Evolutionary conservation across 352 stramenopile species (phyloP), one percentile per base, ranked within the genome.

Genomic region (Globisporangium nunn): DNA sequence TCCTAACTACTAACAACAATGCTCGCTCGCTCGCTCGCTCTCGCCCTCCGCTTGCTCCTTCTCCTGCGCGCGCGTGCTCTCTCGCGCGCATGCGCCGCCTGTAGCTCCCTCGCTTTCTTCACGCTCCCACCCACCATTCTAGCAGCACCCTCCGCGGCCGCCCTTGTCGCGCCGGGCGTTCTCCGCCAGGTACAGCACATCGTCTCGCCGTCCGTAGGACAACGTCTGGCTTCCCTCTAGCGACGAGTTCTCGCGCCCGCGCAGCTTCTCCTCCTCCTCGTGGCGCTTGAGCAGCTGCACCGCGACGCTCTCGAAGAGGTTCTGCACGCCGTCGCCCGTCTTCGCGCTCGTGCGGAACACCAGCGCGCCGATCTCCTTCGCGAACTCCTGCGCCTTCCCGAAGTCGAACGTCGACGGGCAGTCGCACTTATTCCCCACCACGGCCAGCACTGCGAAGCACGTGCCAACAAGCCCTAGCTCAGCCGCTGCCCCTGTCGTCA

Each of bases 351-450:
- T 93, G 44, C 70, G 69, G 56, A 91, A 91, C n/a, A 82, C 79
- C 53, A 87, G 71, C n/a, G 84, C 84, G 46, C 84, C 84, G 52
- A 93, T 93, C 50, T 92, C 77, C 31, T 81, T 60, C 4, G 81
- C 84, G 45, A 91, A 91, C 57, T 80, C 62, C 55, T 91, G 70
- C n/a, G 81, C 81, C 30, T 81, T 72, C 6, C 61, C 51, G 54
- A 91, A 92, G 55, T 90, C 70, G 37, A 93, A 91, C 11, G 57
- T 56, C 11, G 78, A 83, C 39, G 71, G 46, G 37, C 80, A 75
- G 54, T 93, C 84, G 58, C 76, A 87, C 59, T 93, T 93, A 67
- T 93, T 93, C 54, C 84, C 84, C 43, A 92, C 84, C 17, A 93
- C 76, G 11, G 84, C 84, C 49, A 93, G 50, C 52, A 93, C 82